phyloP scores from a whole-genome alignment of 495 filamentous ascomycete species.

The Aspergillus bertholletiae region DNA sequence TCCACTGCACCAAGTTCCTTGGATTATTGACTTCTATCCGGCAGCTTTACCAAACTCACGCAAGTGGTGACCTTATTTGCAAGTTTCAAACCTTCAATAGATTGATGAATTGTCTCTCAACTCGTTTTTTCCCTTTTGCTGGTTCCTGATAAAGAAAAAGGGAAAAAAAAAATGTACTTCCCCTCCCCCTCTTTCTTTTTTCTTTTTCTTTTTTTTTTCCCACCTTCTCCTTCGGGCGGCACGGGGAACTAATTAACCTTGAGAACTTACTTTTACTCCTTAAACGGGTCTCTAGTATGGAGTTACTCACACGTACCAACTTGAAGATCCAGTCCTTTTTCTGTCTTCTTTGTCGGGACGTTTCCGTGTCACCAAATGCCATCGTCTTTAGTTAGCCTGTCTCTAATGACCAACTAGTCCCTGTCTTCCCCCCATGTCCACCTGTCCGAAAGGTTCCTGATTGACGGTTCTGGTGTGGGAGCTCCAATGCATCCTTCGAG shows the following conservation, averaged over 20 bases:
- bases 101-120: neutral
- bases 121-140: neutral
- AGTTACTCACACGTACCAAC: neutral
- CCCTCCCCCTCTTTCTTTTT: neutral
- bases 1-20: neutral
- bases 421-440: neutral
- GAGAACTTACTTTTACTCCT: neutral
- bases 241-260: conserved; percentile 1
- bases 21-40: neutral
- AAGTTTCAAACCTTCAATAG: neutral
- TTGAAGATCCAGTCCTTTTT: neutral
- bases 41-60: neutral
- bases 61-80: neutral
- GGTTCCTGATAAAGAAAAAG: neutral
- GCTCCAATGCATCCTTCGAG: conserved; percentile 12
- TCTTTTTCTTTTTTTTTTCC: no score
- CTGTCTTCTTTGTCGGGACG: neutral
- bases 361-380: neutral
- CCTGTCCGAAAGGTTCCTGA: conserved; percentile 15
- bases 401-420: neutral
- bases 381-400: neutral
- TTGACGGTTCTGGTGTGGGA: conserved; percentile 8
- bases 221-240: conserved; percentile 1
- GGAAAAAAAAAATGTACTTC: neutral
- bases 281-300: neutral